These are phyloP conservation scores for Entomortierella parvispora DNA, from an alignment of 192 early-diverging fungal species.

Conservation along the genomic window DNA sequence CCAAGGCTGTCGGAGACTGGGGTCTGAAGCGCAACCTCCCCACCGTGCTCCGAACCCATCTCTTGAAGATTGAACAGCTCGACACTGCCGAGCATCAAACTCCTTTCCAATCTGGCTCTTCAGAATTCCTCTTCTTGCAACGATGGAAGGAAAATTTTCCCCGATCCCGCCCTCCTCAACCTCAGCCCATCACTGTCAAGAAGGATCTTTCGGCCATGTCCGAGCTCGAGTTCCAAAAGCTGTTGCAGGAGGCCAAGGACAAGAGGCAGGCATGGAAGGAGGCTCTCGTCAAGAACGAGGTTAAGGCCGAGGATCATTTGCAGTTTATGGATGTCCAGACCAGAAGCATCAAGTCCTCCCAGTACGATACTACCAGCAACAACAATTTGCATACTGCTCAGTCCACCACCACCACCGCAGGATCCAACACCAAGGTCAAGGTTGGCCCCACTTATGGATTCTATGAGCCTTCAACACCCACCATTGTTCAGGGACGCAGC, in stretches of 20 bases:
- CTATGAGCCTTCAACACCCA: conserved; percentile 42
- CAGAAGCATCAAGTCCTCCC: conserved; percentile 21
- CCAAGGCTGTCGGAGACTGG: conserved; percentile 73
- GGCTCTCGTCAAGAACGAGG: conserved; percentile 51
- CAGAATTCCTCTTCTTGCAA: conserved; percentile 64
- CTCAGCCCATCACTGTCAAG: conserved; percentile 51
- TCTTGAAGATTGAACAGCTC: conserved; percentile 64
- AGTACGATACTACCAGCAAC: conserved; percentile 35
- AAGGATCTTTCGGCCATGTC: conserved; percentile 70
- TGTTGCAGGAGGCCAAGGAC: conserved; percentile 65
- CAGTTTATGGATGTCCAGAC: conserved; percentile 25
- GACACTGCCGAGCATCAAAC: conserved; percentile 81
- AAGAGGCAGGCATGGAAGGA: conserved; percentile 63
- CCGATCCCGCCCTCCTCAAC: conserved; percentile 62
- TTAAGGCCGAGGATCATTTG: conserved; percentile 24
- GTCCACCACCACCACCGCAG: conserved; percentile 20
- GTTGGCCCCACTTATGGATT: conserved; percentile 52
- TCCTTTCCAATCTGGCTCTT: conserved; percentile 70
- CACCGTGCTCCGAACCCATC: conserved; percentile 65
- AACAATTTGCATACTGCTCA: conserved; percentile 44
- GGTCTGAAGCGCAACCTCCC: conserved; percentile 81
- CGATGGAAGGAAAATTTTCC: conserved; percentile 83
- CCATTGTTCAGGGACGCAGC: conserved; percentile 71
- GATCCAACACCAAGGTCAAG: conserved; percentile 44
- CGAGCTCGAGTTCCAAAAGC: conserved; percentile 66